Evolutionary conservation across 2,329 filamentous ascomycete genomes (phyloP).

Genomic region (Phaeosphaeria sp.): DNA sequence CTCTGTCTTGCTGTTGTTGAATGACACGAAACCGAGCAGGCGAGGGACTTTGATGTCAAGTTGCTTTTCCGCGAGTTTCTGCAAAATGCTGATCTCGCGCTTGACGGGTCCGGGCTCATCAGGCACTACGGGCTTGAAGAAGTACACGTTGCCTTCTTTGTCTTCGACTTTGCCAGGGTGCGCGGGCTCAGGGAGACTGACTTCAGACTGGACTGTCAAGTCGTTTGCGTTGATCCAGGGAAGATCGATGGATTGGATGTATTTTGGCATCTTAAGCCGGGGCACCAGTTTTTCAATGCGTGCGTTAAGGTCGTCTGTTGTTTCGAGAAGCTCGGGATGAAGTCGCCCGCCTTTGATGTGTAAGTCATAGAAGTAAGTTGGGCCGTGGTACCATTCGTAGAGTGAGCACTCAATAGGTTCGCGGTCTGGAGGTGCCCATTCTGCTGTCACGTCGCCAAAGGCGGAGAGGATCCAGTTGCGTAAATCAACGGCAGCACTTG

Average conservation of each 20-base stretch:
- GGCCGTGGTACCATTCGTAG: slow-evolving; percentile 27
- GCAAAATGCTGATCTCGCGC: slow-evolving; percentile 23
- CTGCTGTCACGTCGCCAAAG: slow-evolving; percentile 13
- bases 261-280: slow-evolving; percentile 21
- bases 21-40: slow-evolving; percentile 16
- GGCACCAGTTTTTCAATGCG: slow-evolving; percentile 20
- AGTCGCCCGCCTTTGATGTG: slow-evolving; percentile 10
- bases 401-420: slow-evolving; percentile 18
- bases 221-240: slow-evolving; percentile 22
- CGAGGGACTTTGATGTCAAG: slow-evolving; percentile 18
- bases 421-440: slow-evolving; percentile 18
- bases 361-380: slow-evolving; percentile 23
- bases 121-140: slow-evolving; percentile 25
- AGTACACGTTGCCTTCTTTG: slow-evolving; percentile 7
- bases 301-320: slow-evolving; percentile 10
- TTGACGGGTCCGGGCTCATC: slow-evolving; percentile 18
- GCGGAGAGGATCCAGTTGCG: slow-evolving; percentile 21
- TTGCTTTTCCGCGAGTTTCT: slow-evolving; percentile 11
- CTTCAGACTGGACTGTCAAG: slow-evolving; percentile 21
- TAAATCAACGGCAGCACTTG: slow-evolving; percentile 19
- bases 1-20: slow-evolving; percentile 16
- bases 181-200: slow-evolving; percentile 22
- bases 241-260: slow-evolving; percentile 22
- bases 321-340: slow-evolving; percentile 10
- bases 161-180: slow-evolving; percentile 21